Evolutionary conservation across 2,329 filamentous ascomycete genomes (phyloP), one percentile per base, ranked within the genome.

Genomic region (Aspergillus latus): DNA sequence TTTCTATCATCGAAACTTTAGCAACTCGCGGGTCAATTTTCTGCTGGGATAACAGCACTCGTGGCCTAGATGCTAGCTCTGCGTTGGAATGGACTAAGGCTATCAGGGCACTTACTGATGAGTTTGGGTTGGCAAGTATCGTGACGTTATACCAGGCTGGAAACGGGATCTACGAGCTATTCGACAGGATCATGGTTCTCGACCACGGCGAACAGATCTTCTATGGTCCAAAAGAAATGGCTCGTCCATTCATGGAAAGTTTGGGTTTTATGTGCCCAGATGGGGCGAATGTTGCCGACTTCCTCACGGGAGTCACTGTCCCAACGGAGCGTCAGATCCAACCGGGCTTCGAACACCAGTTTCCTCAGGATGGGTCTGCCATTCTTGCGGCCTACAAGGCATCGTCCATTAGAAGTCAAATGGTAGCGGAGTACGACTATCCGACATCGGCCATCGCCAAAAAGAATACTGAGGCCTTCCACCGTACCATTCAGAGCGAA

Each of bases 141-240:
- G 82, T 85, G 11, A 85, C 84, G 0, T 73, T 87, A 0, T 88
- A 88, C 65, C 86, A 88, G 64, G 85, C 86, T 1, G 83, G 84
- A 5, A 85, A 88, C 54, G 83, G 80, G 16, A 87, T 88, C 56
- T 87, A 86, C 67, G 74, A 85, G 37, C 77, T 84, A 0, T 88
- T 88, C 66, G 84, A 88, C 66, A 88, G 88, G 64, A 84, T 87
- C 0, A 75, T 88, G 0, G 79, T 88, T 3, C 76, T 88, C 3
- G 84, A 88, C 44, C 78, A 82, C 50, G 85, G 85, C 46, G 82
- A 83, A 57, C 72, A 88, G 62, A 79, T 88, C 44, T 89, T 81
- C 72, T 88, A 86, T 62, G 86, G 86, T 0, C 80, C 84, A 0
- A 73, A 77, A 50, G 72, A 77, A 4, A 76, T 84, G 49, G 86